These are phyloP conservation scores for Nothomitra cinnamomea DNA, from an alignment of 2,329 filamentous ascomycete species.

Conservation along the genomic window DNA sequence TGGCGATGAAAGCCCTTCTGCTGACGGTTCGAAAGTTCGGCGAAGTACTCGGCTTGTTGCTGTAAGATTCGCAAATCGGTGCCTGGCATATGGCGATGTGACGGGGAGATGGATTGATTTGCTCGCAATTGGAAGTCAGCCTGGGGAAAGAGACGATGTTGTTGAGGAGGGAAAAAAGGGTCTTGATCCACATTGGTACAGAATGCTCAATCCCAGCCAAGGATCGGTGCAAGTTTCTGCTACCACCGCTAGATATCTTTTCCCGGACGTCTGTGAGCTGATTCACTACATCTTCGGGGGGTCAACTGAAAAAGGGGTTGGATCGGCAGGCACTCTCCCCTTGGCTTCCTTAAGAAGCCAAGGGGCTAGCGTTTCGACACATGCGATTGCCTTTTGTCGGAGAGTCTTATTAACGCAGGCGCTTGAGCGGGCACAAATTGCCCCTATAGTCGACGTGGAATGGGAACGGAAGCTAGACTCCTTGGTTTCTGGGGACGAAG, in stretches of 20 bases:
- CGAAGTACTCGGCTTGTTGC: constrained; percentile 66
- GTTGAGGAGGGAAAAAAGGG: constrained; percentile 81
- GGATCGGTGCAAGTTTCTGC: background rate
- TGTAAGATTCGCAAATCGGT: constrained; percentile 80
- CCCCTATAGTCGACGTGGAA: constrained; percentile 49
- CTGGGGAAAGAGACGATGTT: constrained; percentile 61
- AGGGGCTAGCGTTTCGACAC: constrained; percentile 13
- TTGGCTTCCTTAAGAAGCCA: constrained; percentile 7
- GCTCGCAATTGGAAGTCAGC: constrained; percentile 52
- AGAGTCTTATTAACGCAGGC: constrained; percentile 34
- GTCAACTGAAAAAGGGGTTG: background rate
- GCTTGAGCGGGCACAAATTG: constrained; percentile 25
- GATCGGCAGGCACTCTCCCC: background rate
- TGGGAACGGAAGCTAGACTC: constrained; percentile 73
- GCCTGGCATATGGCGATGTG: constrained; percentile 62
- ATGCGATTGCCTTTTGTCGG: constrained; percentile 20
- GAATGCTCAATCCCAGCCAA: constrained; percentile 40
- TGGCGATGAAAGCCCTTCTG: constrained; percentile 20
- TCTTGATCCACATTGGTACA: constrained; percentile 61
- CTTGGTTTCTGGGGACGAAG: constrained; percentile 51
- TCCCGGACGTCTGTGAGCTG: constrained; percentile 23
- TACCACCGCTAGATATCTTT: constrained; percentile 20
- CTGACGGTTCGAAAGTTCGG: constrained; percentile 29
- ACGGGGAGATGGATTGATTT: constrained; percentile 78
- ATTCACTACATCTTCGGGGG: constrained; percentile 18